Evolutionary conservation across 2,329 filamentous ascomycete species (phyloP).

Genomic region (Exserohilum rostratum): DNA sequence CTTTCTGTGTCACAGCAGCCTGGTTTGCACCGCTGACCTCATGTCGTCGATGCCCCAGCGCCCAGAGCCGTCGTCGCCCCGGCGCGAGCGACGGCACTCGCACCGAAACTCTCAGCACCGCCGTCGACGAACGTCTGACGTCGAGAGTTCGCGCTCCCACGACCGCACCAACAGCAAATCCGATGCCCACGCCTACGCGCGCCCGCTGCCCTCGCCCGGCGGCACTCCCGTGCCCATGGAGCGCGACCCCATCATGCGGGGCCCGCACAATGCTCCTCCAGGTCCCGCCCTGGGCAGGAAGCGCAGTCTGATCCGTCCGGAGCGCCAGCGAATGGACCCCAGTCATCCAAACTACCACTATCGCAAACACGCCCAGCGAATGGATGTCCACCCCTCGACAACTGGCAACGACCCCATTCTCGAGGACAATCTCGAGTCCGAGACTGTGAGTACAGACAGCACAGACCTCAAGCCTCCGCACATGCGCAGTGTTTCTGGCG

Average conservation of each 20-base stretch:
- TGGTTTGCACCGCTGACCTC: conserved; percentile 35
- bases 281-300: conserved; percentile 69
- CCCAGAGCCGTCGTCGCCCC: conserved; percentile 67
- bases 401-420: conserved; percentile 89
- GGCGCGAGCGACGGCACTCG: conserved; percentile 54
- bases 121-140: conserved; percentile 63
- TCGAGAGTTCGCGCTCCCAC: conserved; percentile 66
- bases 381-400: conserved; percentile 86
- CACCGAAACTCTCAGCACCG: conserved; percentile 67
- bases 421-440: conserved; percentile 66
- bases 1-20: conserved; percentile 23
- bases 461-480: conserved; percentile 59
- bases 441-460: conserved; percentile 68
- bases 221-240: conserved; percentile 52
- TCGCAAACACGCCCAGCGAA: conserved; percentile 89
- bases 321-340: conserved; percentile 81
- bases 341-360: conserved; percentile 97
- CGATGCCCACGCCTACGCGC: conserved; percentile 50
- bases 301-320: conserved; percentile 85
- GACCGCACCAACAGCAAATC: conserved; percentile 47
- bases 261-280: conserved; percentile 34
- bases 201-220: conserved; percentile 54
- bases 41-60: conserved; percentile 63
- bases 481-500: conserved; percentile 46
- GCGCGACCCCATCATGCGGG: conserved; percentile 60